Evolutionary conservation across 2,329 filamentous ascomycete species (phyloP), one percentile per base, ranked within the genome.

Genomic region (Delphinella strobiligena): DNA sequence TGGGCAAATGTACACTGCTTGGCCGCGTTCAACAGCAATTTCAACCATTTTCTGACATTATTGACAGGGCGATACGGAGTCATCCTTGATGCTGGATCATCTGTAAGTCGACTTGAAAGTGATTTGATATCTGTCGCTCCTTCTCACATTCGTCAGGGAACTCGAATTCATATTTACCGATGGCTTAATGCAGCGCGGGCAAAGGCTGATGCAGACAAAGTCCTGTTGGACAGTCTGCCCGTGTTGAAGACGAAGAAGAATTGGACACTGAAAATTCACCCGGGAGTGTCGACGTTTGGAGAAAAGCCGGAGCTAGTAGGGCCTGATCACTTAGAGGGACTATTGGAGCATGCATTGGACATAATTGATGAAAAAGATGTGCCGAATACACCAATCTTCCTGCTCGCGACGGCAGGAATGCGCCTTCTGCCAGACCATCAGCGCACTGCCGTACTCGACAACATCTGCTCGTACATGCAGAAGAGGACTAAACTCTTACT

Each of bases 41-140:
- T 27, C 9, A 29, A 14, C 9, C 16, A 24, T 24, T 9, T 15
- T 5, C 14, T 19, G 16, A 19, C 16, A 10, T 12, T 12, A 5
- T 24, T 5, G 10, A 16, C 41, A 43, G 41, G 42, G 45, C 47
- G 69, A 66, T 95, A 93, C 71, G 91, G 88, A 58, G 84, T 96
- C 53, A 88, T 98, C 58, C 75, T 98, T 55, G 91, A 98, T 72
- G 91, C 91, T 59, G 91, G 91, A 51, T 96, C 91, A 61, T 96
- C 91, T 54, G 73, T 75, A 63, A 48, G 67, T 60, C 34, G 22
- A 11, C 8, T 27, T n/a, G 42, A 45, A 39, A 34, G 12, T 36
- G 32, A 16, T 34, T 16, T 17, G 33, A 40, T 45, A 45, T 31
- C 17, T 8, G n/a, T 34, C 29, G 43, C 48, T 55, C 35, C 56